A percentile compares a stretch with the other conserved stretches of the same genome.
These are phyloP conservation scores for Phaffomyces opuntiae DNA, from an alignment of 805 yeast species.

Conservation along the genomic window DNA sequence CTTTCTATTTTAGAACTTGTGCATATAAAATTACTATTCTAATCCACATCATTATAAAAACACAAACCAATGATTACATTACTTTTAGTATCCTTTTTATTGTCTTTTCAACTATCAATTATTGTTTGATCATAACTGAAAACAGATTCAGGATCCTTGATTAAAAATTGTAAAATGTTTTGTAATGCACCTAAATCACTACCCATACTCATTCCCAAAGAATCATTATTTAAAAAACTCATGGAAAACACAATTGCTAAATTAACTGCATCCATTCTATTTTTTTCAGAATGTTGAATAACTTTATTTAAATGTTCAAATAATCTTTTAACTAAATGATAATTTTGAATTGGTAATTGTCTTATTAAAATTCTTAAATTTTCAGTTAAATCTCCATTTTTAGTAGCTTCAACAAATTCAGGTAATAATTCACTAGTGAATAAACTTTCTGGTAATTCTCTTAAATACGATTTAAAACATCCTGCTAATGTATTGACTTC, in stretches of 20 bases:
- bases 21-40: too few relatives aligned
- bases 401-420: conserved; percentile 39
- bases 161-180: conserved; percentile 41
- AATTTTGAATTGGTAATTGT: conserved; percentile 59
- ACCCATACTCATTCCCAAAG: conserved; percentile 38
- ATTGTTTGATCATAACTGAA: conserved; percentile 17
- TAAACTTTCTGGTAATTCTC: conserved; percentile 84
- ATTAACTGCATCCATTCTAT: conserved; percentile 85
- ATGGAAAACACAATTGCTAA: conserved; percentile 82
- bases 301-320: conserved; percentile 65
- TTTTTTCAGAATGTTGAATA: conserved; percentile 55
- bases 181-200: conserved; percentile 48
- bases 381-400: conserved; percentile 26
- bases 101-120: conserved; percentile 1
- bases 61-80: background rate
- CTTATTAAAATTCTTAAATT: conserved; percentile 28
- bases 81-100: background rate
- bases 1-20: too few relatives aligned
- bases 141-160: conserved; percentile 31
- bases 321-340: conserved; percentile 58
- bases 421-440: conserved; percentile 62
- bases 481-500: conserved; percentile 87
- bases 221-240: conserved; percentile 46
- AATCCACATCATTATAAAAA: too few relatives aligned
- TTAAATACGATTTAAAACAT: conserved; percentile 71